Evolutionary conservation across 169 alveolate genomes (phyloP).

Genomic region (Plasmodium gallinaceum): DNA sequence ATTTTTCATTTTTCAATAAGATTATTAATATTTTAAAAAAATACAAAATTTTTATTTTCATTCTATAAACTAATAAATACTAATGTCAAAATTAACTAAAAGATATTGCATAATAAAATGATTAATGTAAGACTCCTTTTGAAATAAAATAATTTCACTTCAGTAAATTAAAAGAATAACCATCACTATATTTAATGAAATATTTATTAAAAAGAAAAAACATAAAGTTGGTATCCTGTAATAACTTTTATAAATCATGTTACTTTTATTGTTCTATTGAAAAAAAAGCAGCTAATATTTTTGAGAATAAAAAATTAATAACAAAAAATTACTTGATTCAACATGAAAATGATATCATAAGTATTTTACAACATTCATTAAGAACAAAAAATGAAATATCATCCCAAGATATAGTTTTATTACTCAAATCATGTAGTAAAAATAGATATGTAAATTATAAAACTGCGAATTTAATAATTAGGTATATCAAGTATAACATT

Average conservation of each 20-base stretch:
- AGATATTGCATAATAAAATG: too few species aligned
- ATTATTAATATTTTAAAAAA: too few species aligned
- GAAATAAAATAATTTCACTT: too few species aligned
- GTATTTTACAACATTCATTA: slow-evolving; percentile 10
- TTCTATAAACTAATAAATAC: too few species aligned
- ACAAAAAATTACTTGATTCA: slow-evolving; percentile 7
- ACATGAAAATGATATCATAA: slow-evolving; percentile 42
- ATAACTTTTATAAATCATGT: slow-evolving; percentile 5
- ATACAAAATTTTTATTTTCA: too few species aligned
- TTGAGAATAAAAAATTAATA: neutral
- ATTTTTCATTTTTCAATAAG: too few species aligned
- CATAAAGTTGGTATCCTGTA: neutral
- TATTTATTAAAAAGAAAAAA: slow-evolving; percentile 6
- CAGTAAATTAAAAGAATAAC: too few species aligned
- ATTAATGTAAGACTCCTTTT: too few species aligned
- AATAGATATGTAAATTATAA: slow-evolving; percentile 12
- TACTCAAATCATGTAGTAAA: slow-evolving; percentile 38
- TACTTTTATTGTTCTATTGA: neutral
- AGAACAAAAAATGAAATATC: slow-evolving; percentile 6
- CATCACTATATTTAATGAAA: slow-evolving; percentile 23
- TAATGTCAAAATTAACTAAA: too few species aligned
- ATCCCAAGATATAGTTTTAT: neutral
- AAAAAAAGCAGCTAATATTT: neutral
- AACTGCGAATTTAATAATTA: slow-evolving; percentile 5
- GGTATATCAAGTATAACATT: slow-evolving; percentile 40